Percentiles rank a stretch among this genome's conserved stretches.
Conservation (phyloP, 345 rosid species). For the Microcos paniculata region DNA sequence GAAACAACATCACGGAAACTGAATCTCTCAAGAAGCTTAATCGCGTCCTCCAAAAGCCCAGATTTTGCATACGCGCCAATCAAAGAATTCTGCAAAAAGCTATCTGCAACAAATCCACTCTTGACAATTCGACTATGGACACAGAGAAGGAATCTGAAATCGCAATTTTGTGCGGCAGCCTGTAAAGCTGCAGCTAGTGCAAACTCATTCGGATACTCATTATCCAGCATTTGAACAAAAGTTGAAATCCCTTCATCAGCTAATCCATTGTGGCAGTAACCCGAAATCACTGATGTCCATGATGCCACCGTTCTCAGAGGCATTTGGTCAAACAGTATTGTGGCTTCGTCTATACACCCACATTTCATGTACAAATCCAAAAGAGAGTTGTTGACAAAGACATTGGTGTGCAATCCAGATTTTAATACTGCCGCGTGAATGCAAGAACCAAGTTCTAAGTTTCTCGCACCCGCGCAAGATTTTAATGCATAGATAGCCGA, state of each 20-base stretch:
- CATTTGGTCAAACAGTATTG: constrained; percentile 39
- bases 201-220: constrained; percentile 39
- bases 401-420: constrained; percentile 23
- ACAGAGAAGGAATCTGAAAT: constrained; percentile 21
- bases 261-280: constrained; percentile 25
- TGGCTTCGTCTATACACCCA: constrained; percentile 19
- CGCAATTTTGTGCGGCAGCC: constrained; percentile 28
- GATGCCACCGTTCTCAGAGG: constrained; percentile 42
- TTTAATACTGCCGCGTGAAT: constrained; percentile 25
- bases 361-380: constrained; percentile 31
- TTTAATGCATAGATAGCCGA: constrained; percentile 1
- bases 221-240: constrained; percentile 31
- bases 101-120: constrained; percentile 31
- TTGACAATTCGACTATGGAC: constrained; percentile 39
- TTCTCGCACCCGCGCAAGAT: constrained; percentile 14
- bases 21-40: constrained; percentile 33
- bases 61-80: constrained; percentile 45
- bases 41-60: constrained; percentile 23
- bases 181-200: constrained; percentile 38
- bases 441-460: constrained; percentile 23
- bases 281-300: constrained; percentile 46
- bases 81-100: constrained; percentile 42
- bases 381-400: constrained; percentile 28
- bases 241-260: constrained; percentile 21
- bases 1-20: constrained; percentile 37